A percentile compares a stretch with the other conserved stretches of the same genome.
These are phyloP conservation scores for Sugiyamaella mastotermitis DNA, from an alignment of 805 yeast genomes.

Conservation along the genomic window DNA sequence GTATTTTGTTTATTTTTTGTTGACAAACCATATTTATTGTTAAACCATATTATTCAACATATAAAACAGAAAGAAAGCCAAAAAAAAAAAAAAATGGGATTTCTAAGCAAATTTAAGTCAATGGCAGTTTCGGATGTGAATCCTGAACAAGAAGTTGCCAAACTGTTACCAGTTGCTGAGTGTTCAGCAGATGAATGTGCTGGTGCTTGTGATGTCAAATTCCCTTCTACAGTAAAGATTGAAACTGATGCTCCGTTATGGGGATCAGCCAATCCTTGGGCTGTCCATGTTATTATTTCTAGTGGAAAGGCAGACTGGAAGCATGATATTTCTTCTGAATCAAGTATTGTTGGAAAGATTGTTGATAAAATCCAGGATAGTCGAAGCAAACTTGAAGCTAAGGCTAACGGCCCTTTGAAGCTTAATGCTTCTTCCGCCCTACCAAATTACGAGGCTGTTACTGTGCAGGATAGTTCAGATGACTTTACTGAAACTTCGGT, in stretches of 20 bases:
- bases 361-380: not conserved
- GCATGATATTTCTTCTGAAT: slow-evolving; percentile 57
- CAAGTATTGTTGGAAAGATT: slow-evolving; percentile 5
- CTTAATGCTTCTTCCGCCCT: slow-evolving; percentile 52
- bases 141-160: slow-evolving; percentile 29
- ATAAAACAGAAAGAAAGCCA: too few species aligned
- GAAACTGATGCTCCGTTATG: slow-evolving; percentile 46
- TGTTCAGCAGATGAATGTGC: slow-evolving; percentile 48
- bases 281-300: slow-evolving; percentile 70
- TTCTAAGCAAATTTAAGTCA: slow-evolving; percentile 10
- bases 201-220: slow-evolving; percentile 43
- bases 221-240: slow-evolving; percentile 46
- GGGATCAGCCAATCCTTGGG: slow-evolving; percentile 65
- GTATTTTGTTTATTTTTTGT: too few species aligned
- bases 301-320: slow-evolving; percentile 85
- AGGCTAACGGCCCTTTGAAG: slow-evolving; percentile 35
- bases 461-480: not conserved
- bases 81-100: too few species aligned
- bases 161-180: slow-evolving; percentile 39
- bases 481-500: slow-evolving; percentile 49
- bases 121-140: slow-evolving; percentile 2
- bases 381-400: not conserved
- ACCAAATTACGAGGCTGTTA: slow-evolving; percentile 33
- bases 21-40: too few species aligned
- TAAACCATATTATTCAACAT: too few species aligned